These are phyloP conservation scores for Fusarium cyanostomum DNA, from an alignment of 2,329 filamentous ascomycete genomes.

Conservation along the genomic window DNA sequence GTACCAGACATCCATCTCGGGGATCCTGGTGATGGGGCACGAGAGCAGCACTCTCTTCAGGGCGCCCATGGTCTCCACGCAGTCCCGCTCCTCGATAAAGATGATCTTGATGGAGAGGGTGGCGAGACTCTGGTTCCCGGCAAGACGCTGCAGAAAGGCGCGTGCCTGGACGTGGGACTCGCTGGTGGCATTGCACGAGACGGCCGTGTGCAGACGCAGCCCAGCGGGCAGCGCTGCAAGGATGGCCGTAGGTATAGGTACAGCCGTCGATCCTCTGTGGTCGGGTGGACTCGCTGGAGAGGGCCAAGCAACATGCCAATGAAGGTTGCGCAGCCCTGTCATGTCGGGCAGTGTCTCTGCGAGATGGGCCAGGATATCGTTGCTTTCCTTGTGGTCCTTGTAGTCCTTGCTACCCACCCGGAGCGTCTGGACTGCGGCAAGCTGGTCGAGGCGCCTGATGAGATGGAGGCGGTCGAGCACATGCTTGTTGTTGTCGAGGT, in stretches of 20 bases:
- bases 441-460: constrained; percentile 6
- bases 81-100: constrained; percentile 10
- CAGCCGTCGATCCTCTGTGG: background rate
- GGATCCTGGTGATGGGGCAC: constrained; percentile 16
- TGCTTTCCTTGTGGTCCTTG: background rate
- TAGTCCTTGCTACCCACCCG: background rate
- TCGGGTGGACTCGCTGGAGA: background rate
- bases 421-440: constrained; percentile 7
- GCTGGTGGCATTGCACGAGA: background rate
- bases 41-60: constrained; percentile 16
- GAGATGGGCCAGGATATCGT: constrained; percentile 1
- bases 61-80: constrained; percentile 12
- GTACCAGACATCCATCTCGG: constrained; percentile 5
- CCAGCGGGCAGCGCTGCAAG: background rate
- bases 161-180: constrained; percentile 8
- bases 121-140: background rate
- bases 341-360: background rate
- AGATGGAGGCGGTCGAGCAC: constrained; percentile 3
- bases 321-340: constrained; percentile 5
- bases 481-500: constrained; percentile 7
- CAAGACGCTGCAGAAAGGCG: background rate
- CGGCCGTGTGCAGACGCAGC: background rate
- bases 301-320: constrained; percentile 7
- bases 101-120: constrained; percentile 2
- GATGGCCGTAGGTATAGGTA: constrained; percentile 2